Conservation (phyloP, 768 basidiomycete genomes). For the Artomyces pyxidatus region DNA sequence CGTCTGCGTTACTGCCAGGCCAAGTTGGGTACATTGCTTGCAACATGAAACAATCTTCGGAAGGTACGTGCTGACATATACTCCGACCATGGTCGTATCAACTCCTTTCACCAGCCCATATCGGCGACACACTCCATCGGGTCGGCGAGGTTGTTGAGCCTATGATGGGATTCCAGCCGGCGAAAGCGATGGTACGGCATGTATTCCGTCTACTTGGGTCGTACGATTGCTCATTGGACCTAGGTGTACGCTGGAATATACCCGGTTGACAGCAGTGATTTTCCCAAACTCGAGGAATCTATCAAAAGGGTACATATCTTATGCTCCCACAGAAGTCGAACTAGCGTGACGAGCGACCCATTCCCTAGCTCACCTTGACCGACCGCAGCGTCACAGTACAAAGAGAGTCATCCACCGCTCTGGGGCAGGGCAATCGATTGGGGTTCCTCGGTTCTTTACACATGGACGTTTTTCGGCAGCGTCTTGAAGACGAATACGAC, state of each 20-base stretch:
- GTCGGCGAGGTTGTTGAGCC: constrained; percentile 68
- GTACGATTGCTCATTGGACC: neutral
- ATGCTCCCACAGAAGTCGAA: constrained; percentile 8
- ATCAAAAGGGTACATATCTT: constrained; percentile 63
- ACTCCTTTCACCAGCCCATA: constrained; percentile 67
- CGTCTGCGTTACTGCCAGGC: constrained; percentile 56
- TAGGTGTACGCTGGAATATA: constrained; percentile 94
- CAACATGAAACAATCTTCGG: constrained; percentile 95
- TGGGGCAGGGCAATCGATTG: constrained; percentile 91
- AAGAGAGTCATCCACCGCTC: constrained; percentile 85
- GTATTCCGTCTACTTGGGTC: neutral
- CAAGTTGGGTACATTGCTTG: constrained; percentile 89
- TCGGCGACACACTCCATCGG: constrained; percentile 88
- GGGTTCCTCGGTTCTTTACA: constrained; percentile 95
- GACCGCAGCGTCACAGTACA: constrained; percentile 87
- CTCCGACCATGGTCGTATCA: no score
- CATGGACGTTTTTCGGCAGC: constrained; percentile 94
- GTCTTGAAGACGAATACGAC: constrained; percentile 94
- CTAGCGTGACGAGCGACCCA: constrained; percentile 7
- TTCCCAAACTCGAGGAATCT: constrained; percentile 91
- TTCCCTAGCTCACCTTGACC: constrained; percentile 63
- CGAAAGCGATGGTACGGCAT: constrained; percentile 79
- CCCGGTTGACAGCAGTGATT: constrained; percentile 86
- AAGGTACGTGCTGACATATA: no score
- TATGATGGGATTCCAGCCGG: constrained; percentile 84